Conservation (phyloP, 140 eudicot genomes). For the Cichorium intybus region DNA sequence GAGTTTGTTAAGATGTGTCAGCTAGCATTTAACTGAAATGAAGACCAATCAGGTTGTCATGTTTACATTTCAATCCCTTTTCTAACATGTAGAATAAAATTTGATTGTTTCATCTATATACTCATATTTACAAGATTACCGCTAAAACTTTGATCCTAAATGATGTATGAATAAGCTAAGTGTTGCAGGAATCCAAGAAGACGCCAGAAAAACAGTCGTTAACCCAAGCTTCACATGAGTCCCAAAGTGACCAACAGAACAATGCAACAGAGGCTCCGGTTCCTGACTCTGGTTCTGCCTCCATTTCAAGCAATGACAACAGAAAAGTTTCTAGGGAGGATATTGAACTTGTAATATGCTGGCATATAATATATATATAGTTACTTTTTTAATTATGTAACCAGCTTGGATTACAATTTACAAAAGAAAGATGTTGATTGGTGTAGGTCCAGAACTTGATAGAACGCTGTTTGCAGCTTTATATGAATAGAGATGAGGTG, state of each 20-base stretch:
- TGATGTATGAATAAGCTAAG: conserved; percentile 7
- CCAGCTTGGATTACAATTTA: neutral
- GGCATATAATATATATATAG: conserved; percentile 12
- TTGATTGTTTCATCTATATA: neutral
- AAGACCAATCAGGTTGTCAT: conserved; percentile 33
- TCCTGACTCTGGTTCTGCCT: conserved; percentile 85
- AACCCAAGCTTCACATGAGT: conserved; percentile 60
- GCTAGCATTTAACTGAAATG: conserved; percentile 27
- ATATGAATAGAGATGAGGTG: conserved; percentile 89
- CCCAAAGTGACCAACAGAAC: conserved; percentile 69
- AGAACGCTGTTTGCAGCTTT: conserved; percentile 81
- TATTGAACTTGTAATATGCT: conserved; percentile 93
- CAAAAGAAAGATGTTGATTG: neutral
- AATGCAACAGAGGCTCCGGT: conserved; percentile 62
- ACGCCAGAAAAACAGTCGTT: conserved; percentile 52
- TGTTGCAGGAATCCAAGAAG: conserved; percentile 56
- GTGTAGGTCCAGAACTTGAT: conserved; percentile 87
- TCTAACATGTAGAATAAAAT: neutral
- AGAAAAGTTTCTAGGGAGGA: conserved; percentile 87
- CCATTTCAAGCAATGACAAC: conserved; percentile 75
- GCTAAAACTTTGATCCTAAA: neutral
- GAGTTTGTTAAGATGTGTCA: conserved; percentile 24
- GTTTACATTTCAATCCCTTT: no score
- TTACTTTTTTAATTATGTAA: neutral
- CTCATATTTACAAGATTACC: neutral